Percentiles rank a stretch among this genome's conserved stretches.
phyloP scores from a whole-genome alignment of 2,329 filamentous ascomycete species.

The Parafenestella ontariensis region DNA sequence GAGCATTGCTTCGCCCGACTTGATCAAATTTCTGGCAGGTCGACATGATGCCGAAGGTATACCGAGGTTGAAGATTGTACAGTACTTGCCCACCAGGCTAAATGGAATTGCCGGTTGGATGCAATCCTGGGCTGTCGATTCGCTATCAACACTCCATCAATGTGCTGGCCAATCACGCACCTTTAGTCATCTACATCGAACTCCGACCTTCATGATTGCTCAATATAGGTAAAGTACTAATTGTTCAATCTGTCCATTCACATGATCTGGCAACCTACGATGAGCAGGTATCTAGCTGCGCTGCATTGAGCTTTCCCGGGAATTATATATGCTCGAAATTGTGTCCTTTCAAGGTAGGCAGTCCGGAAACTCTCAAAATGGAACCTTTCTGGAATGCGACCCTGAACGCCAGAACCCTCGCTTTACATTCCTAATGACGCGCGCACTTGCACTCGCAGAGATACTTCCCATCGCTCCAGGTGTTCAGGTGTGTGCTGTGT shows the following conservation, averaged over 20 bases:
- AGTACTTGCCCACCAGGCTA: slow-evolving; percentile 12
- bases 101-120: slow-evolving; percentile 20
- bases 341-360: neutral
- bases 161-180: slow-evolving; percentile 15
- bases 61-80: neutral
- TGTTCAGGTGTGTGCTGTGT: neutral
- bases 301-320: neutral
- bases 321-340: neutral
- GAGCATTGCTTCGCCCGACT: no score
- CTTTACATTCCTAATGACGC: neutral
- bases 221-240: slow-evolving; percentile 1
- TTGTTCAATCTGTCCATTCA: neutral
- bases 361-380: neutral
- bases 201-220: neutral
- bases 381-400: neutral
- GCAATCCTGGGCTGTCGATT: slow-evolving; percentile 17
- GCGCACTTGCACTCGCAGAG: neutral
- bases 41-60: neutral
- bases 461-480: slow-evolving; percentile 7
- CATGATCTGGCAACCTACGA: neutral
- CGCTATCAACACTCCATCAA: neutral
- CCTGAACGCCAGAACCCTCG: neutral
- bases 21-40: no score
- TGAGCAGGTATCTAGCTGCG: neutral
- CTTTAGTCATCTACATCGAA: slow-evolving; percentile 8